Percentiles rank a stretch among this genome's conserved stretches.
These are phyloP conservation scores for Chimonanthus praecox DNA, from an alignment of 164 flowering plant species.

Conservation along the genomic window DNA sequence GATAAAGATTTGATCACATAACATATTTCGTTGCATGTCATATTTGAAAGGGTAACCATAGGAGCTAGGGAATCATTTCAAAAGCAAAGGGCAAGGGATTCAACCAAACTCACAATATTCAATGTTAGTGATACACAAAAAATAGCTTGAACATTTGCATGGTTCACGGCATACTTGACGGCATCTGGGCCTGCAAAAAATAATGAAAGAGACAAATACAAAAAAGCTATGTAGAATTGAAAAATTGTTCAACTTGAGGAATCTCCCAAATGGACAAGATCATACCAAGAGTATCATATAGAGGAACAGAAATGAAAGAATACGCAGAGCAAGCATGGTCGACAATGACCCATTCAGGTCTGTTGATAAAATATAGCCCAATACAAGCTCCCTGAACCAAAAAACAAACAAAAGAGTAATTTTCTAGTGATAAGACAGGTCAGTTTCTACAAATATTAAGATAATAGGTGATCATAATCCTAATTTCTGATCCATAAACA, in stretches of 20 bases:
- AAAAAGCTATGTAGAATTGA: not conserved
- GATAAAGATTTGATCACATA: not conserved
- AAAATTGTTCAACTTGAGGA: not conserved
- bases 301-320: conserved; percentile 87
- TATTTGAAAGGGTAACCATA: not conserved
- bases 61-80: not conserved
- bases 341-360: conserved; percentile 95
- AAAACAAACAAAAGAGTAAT: conserved; percentile 1
- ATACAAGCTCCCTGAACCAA: conserved; percentile 63
- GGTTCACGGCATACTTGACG: conserved; percentile 73
- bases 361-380: conserved; percentile 87
- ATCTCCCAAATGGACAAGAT: conserved; percentile 5
- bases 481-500: not conserved
- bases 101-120: conserved; percentile 50
- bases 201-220: not conserved
- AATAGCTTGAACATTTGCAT: conserved; percentile 68
- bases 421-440: conserved; percentile 1
- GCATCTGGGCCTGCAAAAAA: conserved; percentile 81
- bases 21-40: not conserved
- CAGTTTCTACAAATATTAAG: not conserved
- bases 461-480: not conserved
- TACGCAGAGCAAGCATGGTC: conserved; percentile 99
- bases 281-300: conserved; percentile 96
- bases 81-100: not conserved
- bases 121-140: conserved; percentile 78